Evolutionary conservation across 129 eudicot genomes (phyloP).

Genomic region (Kitagawia praeruptora): DNA sequence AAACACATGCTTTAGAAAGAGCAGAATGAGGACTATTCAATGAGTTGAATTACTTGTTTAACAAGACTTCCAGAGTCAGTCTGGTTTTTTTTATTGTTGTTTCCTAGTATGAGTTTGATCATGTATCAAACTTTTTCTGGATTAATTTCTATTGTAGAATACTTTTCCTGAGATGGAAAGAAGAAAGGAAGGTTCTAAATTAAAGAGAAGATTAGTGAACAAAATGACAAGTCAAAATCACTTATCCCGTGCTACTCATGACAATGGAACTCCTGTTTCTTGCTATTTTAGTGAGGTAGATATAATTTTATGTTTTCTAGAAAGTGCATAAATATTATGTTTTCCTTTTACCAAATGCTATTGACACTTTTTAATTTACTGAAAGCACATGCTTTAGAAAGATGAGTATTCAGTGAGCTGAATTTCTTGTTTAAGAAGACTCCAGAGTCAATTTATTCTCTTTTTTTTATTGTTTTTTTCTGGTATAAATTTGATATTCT

Average conservation of each 20-base stretch:
- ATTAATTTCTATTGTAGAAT: conserved; percentile 22
- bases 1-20: not conserved
- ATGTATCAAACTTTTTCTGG: not conserved
- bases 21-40: not conserved
- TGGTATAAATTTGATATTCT: not conserved
- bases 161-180: conserved; percentile 26
- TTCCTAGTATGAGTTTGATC: not conserved
- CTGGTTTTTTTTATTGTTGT: not conserved
- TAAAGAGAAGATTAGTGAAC: conserved; percentile 29
- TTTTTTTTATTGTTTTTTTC: not conserved
- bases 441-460: not conserved
- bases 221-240: conserved; percentile 25
- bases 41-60: not conserved
- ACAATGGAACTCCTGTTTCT: conserved; percentile 27
- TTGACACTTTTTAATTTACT: not conserved
- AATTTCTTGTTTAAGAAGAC: not conserved
- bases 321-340: not conserved
- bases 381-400: not conserved
- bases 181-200: conserved; percentile 23
- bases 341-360: not conserved
- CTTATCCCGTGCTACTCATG: conserved; percentile 17
- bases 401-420: not conserved
- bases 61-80: not conserved
- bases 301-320: not conserved
- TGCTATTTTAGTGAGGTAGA: conserved; percentile 30